A percentile compares a stretch with the other conserved stretches of the same genome.
Evolutionary conservation across 441 rosid genomes (phyloP).

Genomic region (Adansonia rubrostipa): DNA sequence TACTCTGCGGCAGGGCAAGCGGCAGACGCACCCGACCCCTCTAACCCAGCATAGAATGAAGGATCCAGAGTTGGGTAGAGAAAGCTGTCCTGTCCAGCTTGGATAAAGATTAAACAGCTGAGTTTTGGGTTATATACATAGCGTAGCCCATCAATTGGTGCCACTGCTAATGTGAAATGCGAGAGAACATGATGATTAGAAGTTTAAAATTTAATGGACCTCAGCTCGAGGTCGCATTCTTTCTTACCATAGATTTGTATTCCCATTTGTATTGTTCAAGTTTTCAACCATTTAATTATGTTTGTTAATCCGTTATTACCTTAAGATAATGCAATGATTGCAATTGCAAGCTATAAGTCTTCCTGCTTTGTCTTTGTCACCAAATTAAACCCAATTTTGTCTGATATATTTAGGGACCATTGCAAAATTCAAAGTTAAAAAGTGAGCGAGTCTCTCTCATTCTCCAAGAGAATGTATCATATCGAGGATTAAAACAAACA

Average conservation of each 20-base stretch:
- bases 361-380: neutral
- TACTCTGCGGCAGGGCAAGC: constrained; percentile 77
- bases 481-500: too few relatives aligned
- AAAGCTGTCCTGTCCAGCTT: neutral
- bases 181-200: constrained; percentile 8
- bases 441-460: too few relatives aligned
- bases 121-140: constrained; percentile 29
- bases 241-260: constrained; percentile 39
- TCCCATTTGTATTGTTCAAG: constrained; percentile 20
- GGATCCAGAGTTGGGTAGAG: constrained; percentile 1
- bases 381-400: neutral
- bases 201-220: constrained; percentile 37
- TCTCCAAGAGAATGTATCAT: too few relatives aligned
- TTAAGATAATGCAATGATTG: neutral
- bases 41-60: constrained; percentile 27
- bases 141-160: neutral
- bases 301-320: neutral
- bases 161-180: neutral
- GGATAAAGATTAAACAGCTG: constrained; percentile 16
- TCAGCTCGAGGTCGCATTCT: constrained; percentile 78
- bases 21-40: constrained; percentile 81
- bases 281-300: constrained; percentile 1
- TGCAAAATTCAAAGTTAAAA: too few relatives aligned
- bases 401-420: too few relatives aligned
- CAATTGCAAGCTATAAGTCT: neutral